Evolutionary conservation across 2,329 filamentous ascomycete species (phyloP), one percentile per base, ranked within the genome.

Genomic region (Coleophoma eucalyptorum): DNA sequence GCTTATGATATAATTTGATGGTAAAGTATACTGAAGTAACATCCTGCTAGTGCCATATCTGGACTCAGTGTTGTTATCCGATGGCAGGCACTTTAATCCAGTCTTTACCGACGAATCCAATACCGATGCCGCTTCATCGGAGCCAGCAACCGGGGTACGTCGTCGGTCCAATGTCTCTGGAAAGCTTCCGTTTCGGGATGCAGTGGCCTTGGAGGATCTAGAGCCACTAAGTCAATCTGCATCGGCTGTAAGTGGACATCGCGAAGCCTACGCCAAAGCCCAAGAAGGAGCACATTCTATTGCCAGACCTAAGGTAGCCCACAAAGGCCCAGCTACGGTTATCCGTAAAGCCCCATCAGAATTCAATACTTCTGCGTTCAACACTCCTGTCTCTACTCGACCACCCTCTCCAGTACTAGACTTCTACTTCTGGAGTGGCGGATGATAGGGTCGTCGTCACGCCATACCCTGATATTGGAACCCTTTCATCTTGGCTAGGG

Each of bases 401-500:
- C 50, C 52, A 21, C 52, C 52, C 3, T 52, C 52, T 21, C 52
- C 50, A 7, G 42, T 35, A 5, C 40, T 45, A 31, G 38, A 13
- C 21, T 19, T 42, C 18, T 42, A 19, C 38, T 6, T 20, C 18
- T 18, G 5, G 18, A 13, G 18, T 12, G 8, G 21, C 12, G 12
- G 20, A 5, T 18, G 34, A 37, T 2, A 20, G 18, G 15, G 15
- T 3, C 5, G 46, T 41, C 18, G 46, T 35, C 15, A 19, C 34
- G 4, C 33, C 20, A 31, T 62, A 62, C 34, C 63, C 64, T 19
- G 65, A 69, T 37, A 61, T 69, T 26, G 68, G 68, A 16, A 65
- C 60, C 1, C 58, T 72, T 12, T 59, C 50, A 3, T 72, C 69
- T 11, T 69, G 69, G 66, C 63, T 67, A 40, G 71, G 71, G 1